These are phyloP conservation scores for Sphaerostilbella broomeana DNA, from an alignment of 2,329 filamentous ascomycete species.

Conservation along the genomic window DNA sequence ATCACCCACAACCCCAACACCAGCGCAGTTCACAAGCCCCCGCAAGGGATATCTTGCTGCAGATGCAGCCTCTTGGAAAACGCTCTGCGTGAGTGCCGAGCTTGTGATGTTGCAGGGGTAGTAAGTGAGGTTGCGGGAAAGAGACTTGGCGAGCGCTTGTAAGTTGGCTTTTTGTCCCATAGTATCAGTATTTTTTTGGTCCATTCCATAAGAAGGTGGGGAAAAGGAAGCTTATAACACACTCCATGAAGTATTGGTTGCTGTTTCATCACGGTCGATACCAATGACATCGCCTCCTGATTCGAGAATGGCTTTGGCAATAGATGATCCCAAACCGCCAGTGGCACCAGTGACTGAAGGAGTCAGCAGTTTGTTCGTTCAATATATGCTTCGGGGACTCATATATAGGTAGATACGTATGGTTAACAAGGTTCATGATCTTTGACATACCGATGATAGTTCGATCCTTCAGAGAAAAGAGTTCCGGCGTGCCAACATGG, in stretches of 20 bases:
- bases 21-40: slow-evolving; percentile 28
- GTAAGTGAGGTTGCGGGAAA: slow-evolving; percentile 1
- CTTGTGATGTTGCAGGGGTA: slow-evolving; percentile 7
- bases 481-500: slow-evolving; percentile 1
- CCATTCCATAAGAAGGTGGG: background rate
- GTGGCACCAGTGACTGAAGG: slow-evolving; percentile 6
- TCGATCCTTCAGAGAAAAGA: slow-evolving; percentile 8
- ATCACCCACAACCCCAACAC: slow-evolving; percentile 22
- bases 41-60: slow-evolving; percentile 21
- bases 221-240: background rate
- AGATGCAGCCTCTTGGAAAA: slow-evolving; percentile 3
- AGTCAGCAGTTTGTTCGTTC: background rate
- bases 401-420: background rate
- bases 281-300: slow-evolving; percentile 12
- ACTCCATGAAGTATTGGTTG: slow-evolving; percentile 6
- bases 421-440: background rate
- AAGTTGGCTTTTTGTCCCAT: background rate
- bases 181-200: background rate
- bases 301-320: slow-evolving; percentile 13
- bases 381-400: no score
- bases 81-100: background rate
- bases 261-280: slow-evolving; percentile 3
- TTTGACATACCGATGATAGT: slow-evolving; percentile 8
- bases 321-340: slow-evolving; percentile 5
- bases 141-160: slow-evolving; percentile 6